Base-by-base conservation (phyloP, 129 eudicot species). In the Apium graveolens region DNA sequence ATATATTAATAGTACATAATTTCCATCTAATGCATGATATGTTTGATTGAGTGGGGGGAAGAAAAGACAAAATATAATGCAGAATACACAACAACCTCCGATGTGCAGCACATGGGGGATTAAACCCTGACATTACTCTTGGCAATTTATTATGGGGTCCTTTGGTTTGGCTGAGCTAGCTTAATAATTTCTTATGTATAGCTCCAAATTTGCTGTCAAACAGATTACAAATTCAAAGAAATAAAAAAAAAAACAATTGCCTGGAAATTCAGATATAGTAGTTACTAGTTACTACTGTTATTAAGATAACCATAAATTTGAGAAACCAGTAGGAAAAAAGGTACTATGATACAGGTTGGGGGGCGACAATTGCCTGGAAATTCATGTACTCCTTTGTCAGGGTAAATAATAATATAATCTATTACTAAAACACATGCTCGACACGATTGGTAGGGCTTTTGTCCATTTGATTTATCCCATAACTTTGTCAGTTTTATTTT, bases 391-490 rank as follows among this genome's bases (percentile, higher is more conserved):
- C 38, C 26, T 31, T 63, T 80, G 83, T 74, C 83, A 80, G 26
- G 31, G 20, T 74, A 74, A 21, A 42, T 31, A 7, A n/a, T n/a
- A n/a, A n/a, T n/a, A n/a, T n/a, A n/a, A 29, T 42, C 34, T 45
- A 43, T 74, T 65, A 31, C 74, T 17, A 62, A 27, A 11, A 68
- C 81, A 65, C 81, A 78, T 68, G 81, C 76, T 74, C 31, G 81
- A 66, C 81, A 78, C 75, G 45, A 65, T 42, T 78, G 66, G 75
- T 20, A 31, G 75, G 81, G 66, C 21, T 34, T 43, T 46, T 43
- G 75, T 69, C 81, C 75, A 78, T 74, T 80, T 75, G 74, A 80
- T 80, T 75, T 65, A 80, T 73, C 82, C 82, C 82, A 72, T 49
- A 27, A 46, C 55, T 51, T 53, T 79, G 82, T 79, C 76, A 66